Evolutionary conservation across 2,329 filamentous ascomycete species (phyloP).

Genomic region (Pezicula neosporulosa): DNA sequence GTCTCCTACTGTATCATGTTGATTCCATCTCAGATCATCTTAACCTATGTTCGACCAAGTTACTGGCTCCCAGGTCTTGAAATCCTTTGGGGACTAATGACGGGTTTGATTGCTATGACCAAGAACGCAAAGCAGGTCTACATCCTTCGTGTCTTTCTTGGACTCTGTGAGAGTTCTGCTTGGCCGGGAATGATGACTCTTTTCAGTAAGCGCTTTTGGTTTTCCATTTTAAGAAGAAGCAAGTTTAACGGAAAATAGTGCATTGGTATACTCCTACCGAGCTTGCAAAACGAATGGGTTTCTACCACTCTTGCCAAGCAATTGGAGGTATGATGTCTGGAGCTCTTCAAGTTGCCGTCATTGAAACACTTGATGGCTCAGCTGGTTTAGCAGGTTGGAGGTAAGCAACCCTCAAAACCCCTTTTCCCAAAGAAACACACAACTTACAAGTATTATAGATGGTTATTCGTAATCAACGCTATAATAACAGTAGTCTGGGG

Average conservation of each 20-base stretch:
- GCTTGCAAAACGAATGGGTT: slow-evolving; percentile 14
- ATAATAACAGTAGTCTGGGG: slow-evolving; percentile 27
- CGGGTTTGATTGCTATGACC: not conserved
- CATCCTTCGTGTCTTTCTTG: slow-evolving; percentile 23
- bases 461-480: slow-evolving; percentile 41
- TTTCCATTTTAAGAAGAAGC: not conserved
- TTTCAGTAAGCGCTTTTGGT: slow-evolving; percentile 26
- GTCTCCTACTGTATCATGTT: slow-evolving; percentile 35
- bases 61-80: slow-evolving; percentile 25
- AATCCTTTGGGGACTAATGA: slow-evolving; percentile 6
- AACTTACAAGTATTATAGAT: slow-evolving; percentile 14
- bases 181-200: slow-evolving; percentile 42
- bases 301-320: slow-evolving; percentile 13
- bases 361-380: slow-evolving; percentile 23
- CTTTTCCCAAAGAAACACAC: not conserved
- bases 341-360: slow-evolving; percentile 21
- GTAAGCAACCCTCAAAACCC: slow-evolving; percentile 6
- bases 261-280: slow-evolving; percentile 29
- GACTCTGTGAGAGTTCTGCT: slow-evolving; percentile 19
- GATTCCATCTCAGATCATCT: slow-evolving; percentile 35
- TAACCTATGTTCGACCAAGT: slow-evolving; percentile 31
- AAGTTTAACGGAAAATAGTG: slow-evolving; percentile 12
- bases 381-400: slow-evolving; percentile 26
- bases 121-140: slow-evolving; percentile 2
- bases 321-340: slow-evolving; percentile 16